A percentile compares a stretch with the other conserved stretches of the same genome.
Conservation (phyloP, 352 stramenopile genomes). For the Phytophthora brassicae region DNA sequence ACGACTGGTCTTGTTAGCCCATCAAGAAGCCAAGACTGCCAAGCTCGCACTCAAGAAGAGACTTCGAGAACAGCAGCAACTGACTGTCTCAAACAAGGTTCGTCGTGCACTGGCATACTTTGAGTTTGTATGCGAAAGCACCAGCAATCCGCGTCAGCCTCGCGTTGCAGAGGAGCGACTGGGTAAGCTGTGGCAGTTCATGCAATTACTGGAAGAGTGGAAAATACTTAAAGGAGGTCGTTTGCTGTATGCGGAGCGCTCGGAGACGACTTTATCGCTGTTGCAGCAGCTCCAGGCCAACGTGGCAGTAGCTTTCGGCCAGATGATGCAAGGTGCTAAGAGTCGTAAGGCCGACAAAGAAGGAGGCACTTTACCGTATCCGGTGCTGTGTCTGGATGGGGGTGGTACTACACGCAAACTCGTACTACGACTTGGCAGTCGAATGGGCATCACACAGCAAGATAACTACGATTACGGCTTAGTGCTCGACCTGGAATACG, state of each 20-base stretch:
- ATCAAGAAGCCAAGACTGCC: slow-evolving; percentile 54
- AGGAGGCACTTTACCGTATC: slow-evolving; percentile 46
- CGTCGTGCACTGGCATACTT: slow-evolving; percentile 62
- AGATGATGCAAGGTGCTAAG: slow-evolving; percentile 40
- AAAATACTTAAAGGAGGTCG: slow-evolving; percentile 71
- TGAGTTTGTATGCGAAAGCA: slow-evolving; percentile 57
- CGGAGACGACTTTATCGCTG: slow-evolving; percentile 44
- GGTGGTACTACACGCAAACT: slow-evolving; percentile 33
- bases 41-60: slow-evolving; percentile 49
- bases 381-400: slow-evolving; percentile 52
- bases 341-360: slow-evolving; percentile 20
- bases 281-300: slow-evolving; percentile 58
- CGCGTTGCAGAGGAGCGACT: slow-evolving; percentile 49
- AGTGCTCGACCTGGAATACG: slow-evolving; percentile 55
- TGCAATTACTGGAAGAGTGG: slow-evolving; percentile 74
- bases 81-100: slow-evolving; percentile 52
- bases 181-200: slow-evolving; percentile 73
- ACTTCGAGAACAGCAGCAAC: slow-evolving; percentile 30
- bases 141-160: slow-evolving; percentile 34
- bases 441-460: slow-evolving; percentile 40
- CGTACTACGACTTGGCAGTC: slow-evolving; percentile 48
- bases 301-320: slow-evolving; percentile 47
- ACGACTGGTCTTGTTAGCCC: slow-evolving; percentile 43
- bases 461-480: slow-evolving; percentile 74
- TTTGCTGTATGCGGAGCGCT: slow-evolving; percentile 63